These are phyloP conservation scores for Amphichorda felina DNA, from an alignment of 2,329 filamentous ascomycete genomes.

Conservation along the genomic window DNA sequence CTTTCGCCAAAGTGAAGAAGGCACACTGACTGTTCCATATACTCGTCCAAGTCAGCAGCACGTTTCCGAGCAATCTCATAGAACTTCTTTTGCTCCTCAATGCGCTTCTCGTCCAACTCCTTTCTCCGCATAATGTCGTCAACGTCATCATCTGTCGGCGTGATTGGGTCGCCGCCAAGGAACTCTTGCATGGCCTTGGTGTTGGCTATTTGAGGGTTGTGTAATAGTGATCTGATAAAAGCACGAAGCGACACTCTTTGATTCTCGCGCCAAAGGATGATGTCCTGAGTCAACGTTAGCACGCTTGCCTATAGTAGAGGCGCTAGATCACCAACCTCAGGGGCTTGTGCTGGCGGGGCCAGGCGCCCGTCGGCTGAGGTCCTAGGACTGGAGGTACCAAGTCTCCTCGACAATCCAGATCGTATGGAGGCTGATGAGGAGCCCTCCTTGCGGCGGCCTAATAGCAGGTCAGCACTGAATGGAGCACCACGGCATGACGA, in stretches of 20 bases:
- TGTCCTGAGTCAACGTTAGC: constrained; percentile 25
- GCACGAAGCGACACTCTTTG: constrained; percentile 87
- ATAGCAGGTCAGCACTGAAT: too few relatives aligned
- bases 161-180: constrained; percentile 59
- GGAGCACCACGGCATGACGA: too few relatives aligned
- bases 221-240: constrained; percentile 75
- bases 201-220: constrained; percentile 72
- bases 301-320: not conserved
- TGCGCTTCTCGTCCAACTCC: constrained; percentile 71
- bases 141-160: constrained; percentile 68
- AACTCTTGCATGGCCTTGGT: constrained; percentile 82
- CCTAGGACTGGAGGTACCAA: constrained; percentile 17
- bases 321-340: not conserved
- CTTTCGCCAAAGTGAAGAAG: not conserved
- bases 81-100: constrained; percentile 87
- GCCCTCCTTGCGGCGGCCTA: constrained; percentile 12
- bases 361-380: constrained; percentile 15
- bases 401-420: constrained; percentile 15
- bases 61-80: constrained; percentile 90
- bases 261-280: constrained; percentile 70
- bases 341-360: not conserved
- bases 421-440: constrained; percentile 17
- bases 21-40: constrained; percentile 78
- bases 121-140: constrained; percentile 72
- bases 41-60: constrained; percentile 86